Percentiles rank a stretch among this genome's conserved stretches.
Evolutionary conservation across 345 rosid species (phyloP).

Genomic region (Citrus medica): DNA sequence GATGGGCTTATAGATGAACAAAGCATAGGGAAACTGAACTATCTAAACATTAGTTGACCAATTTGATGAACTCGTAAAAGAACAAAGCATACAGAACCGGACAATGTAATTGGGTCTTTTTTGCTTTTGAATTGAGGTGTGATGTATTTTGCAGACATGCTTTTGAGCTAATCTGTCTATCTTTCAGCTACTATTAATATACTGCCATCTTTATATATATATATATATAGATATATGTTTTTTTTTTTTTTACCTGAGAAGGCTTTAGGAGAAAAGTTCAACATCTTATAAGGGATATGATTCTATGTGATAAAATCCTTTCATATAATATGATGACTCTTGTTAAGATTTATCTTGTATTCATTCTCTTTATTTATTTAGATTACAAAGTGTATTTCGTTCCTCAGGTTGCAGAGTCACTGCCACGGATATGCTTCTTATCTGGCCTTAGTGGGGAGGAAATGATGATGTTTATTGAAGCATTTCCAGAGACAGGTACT

Average conservation of each 20-base stretch:
- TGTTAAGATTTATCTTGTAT: not conserved
- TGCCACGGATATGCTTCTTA: constrained; percentile 79
- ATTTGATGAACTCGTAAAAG: not conserved
- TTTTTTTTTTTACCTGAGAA: not conserved
- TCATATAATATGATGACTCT: not conserved
- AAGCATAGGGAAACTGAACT: not conserved
- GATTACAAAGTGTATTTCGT: not conserved
- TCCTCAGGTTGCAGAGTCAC: constrained; percentile 53
- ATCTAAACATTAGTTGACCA: not conserved
- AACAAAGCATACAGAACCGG: not conserved
- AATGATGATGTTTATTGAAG: constrained; percentile 92
- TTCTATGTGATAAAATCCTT: no score
- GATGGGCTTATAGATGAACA: not conserved
- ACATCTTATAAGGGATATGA: not conserved
- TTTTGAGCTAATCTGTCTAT: not conserved
- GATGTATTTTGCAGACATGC: not conserved
- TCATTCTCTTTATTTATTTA: not conserved
- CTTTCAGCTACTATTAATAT: no score
- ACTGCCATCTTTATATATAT: not conserved
- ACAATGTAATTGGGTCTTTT: not conserved
- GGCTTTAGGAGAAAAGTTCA: not conserved
- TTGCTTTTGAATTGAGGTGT: not conserved
- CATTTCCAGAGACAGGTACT: constrained; percentile 76
- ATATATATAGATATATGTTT: not conserved
- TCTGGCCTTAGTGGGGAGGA: constrained; percentile 94